Evolutionary conservation across 2,329 filamentous ascomycete species (phyloP).

Genomic region (Botrytis medusae): DNA sequence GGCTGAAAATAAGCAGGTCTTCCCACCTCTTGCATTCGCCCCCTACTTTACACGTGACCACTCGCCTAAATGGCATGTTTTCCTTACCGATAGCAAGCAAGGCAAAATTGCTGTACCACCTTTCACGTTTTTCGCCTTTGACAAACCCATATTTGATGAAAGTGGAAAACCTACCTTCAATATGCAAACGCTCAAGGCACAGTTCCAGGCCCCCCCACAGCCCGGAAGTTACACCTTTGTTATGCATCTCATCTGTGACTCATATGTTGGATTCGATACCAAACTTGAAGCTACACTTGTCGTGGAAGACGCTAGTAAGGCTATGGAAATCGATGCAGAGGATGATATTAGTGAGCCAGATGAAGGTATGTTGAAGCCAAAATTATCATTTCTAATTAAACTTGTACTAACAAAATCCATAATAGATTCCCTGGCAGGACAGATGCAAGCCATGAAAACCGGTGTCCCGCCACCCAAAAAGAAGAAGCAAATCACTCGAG

Average conservation of each 20-base stretch:
- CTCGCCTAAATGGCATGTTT: slow-evolving; percentile 88
- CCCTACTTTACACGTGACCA: slow-evolving; percentile 89
- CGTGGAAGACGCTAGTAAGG: slow-evolving; percentile 87
- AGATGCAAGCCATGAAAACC: slow-evolving; percentile 85
- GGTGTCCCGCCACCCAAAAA: slow-evolving; percentile 60
- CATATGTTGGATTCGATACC: slow-evolving; percentile 90
- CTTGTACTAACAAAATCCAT: neutral
- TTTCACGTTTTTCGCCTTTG: slow-evolving; percentile 91
- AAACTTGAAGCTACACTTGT: slow-evolving; percentile 87
- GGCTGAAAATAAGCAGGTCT: slow-evolving; percentile 61
- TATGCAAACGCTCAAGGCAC: slow-evolving; percentile 94
- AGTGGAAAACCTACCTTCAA: slow-evolving; percentile 86
- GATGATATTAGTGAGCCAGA: slow-evolving; percentile 98
- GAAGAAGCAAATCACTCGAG: slow-evolving; percentile 57
- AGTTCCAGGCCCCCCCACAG: slow-evolving; percentile 92
- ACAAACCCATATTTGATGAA: slow-evolving; percentile 80
- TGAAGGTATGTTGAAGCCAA: slow-evolving; percentile 68
- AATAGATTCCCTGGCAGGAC: slow-evolving; percentile 81
- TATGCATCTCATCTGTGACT: slow-evolving; percentile 91
- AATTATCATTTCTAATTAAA: neutral
- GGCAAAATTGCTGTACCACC: slow-evolving; percentile 96
- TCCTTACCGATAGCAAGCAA: slow-evolving; percentile 90
- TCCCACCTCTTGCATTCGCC: slow-evolving; percentile 84
- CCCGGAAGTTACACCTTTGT: slow-evolving; percentile 92
- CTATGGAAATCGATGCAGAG: slow-evolving; percentile 74